Evolutionary conservation across 2,329 filamentous ascomycete genomes (phyloP), one percentile per base, ranked within the genome.

Genomic region (Cladosporium oxysporum): DNA sequence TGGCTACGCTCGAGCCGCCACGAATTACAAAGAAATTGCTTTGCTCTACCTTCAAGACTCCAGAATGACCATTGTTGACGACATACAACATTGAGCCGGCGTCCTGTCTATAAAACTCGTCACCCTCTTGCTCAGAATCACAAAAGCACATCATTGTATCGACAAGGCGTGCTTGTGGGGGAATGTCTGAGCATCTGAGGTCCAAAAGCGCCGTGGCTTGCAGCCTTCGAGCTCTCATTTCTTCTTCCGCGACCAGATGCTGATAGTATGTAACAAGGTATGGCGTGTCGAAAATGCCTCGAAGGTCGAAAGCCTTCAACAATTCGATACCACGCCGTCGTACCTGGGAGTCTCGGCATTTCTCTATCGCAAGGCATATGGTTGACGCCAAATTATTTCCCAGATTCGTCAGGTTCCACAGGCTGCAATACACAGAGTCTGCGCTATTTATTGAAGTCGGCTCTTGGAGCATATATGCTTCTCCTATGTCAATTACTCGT

Each of bases 271-370:
- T 49, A 3, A 60, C 59, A 21, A 67, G 33, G 26, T 62, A 67
- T 23, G 58, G 63, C 18, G 47, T 63, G 18, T 67, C 66, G n/a
- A 67, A 67, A 29, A 67, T 59, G 23, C 66, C 66, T n/a, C 47
- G 52, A 23, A 66, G 26, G 31, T 67, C 63, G 11, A 67, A 52
- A 7, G 21, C 5, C 11, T 33, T 28, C 10, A 68, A 29, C 11
- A 68, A 31, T 12, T 35, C 29, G 33, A 67, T 62, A 4, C 49
- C 61, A 18, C 62, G 65, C n/a, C 62, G 65, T 21, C 67, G 61
- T 37, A 68, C 58, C 18, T 31, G 21, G 12, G 62, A 57, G 23
- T 65, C 61, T 50, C 66, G 66, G 35, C 64, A 66, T 31, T 57
- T 63, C 18, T 66, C 59, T 14, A 66, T 29, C 5, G 65, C 66